A percentile compares a stretch with the other conserved stretches of the same genome.
Conservation (phyloP, 2,329 filamentous ascomycete species). For the Penicillium thymicola region DNA sequence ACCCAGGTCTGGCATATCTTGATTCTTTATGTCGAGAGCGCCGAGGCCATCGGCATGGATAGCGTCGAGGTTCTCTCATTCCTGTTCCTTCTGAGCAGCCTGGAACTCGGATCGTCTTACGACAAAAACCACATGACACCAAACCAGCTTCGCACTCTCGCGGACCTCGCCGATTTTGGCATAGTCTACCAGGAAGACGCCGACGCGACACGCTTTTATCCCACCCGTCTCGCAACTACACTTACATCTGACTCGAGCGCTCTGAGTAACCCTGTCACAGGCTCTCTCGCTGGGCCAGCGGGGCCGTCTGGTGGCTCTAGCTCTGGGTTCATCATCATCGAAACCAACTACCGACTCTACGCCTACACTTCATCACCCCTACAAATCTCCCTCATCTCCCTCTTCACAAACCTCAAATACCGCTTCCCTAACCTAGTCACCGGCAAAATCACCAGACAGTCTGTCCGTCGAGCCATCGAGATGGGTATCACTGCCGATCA, state of each 20-base stretch:
- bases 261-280: conserved; percentile 68
- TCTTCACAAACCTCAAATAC: conserved; percentile 83
- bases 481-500: conserved; percentile 93
- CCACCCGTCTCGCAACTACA: conserved; percentile 89
- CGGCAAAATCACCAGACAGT: conserved; percentile 83
- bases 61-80: conserved; percentile 93
- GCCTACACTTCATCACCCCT: conserved; percentile 93
- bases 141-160: conserved; percentile 82
- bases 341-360: conserved; percentile 97
- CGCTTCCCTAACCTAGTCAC: conserved; percentile 94
- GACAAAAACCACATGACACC: conserved; percentile 78
- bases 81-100: conserved; percentile 88
- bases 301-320: conserved; percentile 31
- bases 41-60: conserved; percentile 72
- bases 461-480: conserved; percentile 79
- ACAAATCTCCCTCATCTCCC: conserved; percentile 87
- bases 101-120: conserved; percentile 89
- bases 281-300: conserved; percentile 51
- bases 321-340: conserved; percentile 82
- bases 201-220: conserved; percentile 64
- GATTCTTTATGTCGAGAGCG: conserved; percentile 86
- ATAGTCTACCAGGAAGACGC: conserved; percentile 67
- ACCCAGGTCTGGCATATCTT: conserved; percentile 96
- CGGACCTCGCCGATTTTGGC: conserved; percentile 85
- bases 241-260: conserved; percentile 74